phyloP scores from a whole-genome alignment of 78 protist species.

The Thecamonas trahens region DNA sequence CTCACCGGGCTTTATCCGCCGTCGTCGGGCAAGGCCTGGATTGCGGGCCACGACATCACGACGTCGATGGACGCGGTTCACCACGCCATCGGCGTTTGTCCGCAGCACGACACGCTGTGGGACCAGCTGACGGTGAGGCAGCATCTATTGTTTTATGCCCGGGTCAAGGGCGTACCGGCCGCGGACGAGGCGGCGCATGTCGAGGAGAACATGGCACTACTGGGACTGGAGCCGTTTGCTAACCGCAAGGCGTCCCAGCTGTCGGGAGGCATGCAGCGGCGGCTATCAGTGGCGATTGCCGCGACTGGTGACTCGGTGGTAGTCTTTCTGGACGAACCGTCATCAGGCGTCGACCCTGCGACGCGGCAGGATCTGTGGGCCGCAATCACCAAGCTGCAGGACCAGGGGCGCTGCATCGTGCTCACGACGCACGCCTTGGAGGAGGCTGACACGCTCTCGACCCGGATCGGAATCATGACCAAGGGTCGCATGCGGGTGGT shows the following conservation, averaged over 20 bases:
- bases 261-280: slow-evolving; percentile 14
- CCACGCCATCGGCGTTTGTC: slow-evolving; percentile 75
- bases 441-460: slow-evolving; percentile 49
- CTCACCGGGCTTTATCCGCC: slow-evolving; percentile 55
- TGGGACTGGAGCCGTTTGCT: too few species aligned
- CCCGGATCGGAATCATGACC: slow-evolving; percentile 37
- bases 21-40: slow-evolving; percentile 43
- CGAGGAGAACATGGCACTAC: too few species aligned
- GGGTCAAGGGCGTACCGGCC: too few species aligned
- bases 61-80: slow-evolving; percentile 34
- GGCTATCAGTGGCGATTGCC: slow-evolving; percentile 8
- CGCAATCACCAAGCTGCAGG: background rate
- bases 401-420: slow-evolving; percentile 7
- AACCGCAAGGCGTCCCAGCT: too few species aligned
- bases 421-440: slow-evolving; percentile 56
- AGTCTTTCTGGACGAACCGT: slow-evolving; percentile 44
- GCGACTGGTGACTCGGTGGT: background rate
- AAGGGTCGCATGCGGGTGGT: slow-evolving; percentile 19
- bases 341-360: slow-evolving; percentile 32
- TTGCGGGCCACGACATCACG: slow-evolving; percentile 39
- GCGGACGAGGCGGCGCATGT: too few species aligned
- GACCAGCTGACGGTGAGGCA: slow-evolving; percentile 56
- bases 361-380: slow-evolving; percentile 27
- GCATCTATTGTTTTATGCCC: slow-evolving; percentile 65
- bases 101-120: slow-evolving; percentile 83